Evolutionary conservation across 2,329 filamentous ascomycete species (phyloP).

Genomic region (Penicillium sp.): DNA sequence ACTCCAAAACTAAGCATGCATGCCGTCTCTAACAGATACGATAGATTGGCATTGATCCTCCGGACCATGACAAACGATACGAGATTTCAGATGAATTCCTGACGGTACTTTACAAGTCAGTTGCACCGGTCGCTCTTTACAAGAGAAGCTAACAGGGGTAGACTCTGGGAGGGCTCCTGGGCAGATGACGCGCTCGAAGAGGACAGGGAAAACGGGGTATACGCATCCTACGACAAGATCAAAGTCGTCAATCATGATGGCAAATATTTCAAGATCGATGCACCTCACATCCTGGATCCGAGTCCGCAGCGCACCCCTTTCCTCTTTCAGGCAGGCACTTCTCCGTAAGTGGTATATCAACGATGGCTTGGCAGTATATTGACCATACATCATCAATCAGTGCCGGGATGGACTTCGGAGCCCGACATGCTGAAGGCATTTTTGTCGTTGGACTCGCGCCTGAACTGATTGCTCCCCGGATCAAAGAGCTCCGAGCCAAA

Average conservation of each 20-base stretch:
- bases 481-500: slow-evolving; percentile 59
- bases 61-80: slow-evolving; percentile 63
- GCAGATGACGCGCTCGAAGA: slow-evolving; percentile 61
- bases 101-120: slow-evolving; percentile 58
- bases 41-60: slow-evolving; percentile 35
- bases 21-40: slow-evolving; percentile 19
- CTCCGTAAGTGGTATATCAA: slow-evolving; percentile 29
- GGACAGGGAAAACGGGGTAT: slow-evolving; percentile 51
- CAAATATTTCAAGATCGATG: slow-evolving; percentile 60
- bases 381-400: too few relatives aligned
- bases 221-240: slow-evolving; percentile 44
- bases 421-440: slow-evolving; percentile 67
- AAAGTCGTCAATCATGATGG: slow-evolving; percentile 62
- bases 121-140: not conserved
- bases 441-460: slow-evolving; percentile 66
- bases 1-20: too few relatives aligned
- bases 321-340: slow-evolving; percentile 67
- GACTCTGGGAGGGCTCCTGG: slow-evolving; percentile 62
- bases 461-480: slow-evolving; percentile 56
- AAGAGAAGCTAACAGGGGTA: not conserved
- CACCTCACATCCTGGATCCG: slow-evolving; percentile 63
- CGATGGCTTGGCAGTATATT: too few relatives aligned
- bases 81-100: slow-evolving; percentile 61
- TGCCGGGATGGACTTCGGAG: slow-evolving; percentile 63
- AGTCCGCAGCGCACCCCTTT: slow-evolving; percentile 65